These are phyloP conservation scores for Mikania micrantha DNA, from an alignment of 129 eudicot species.

Conservation along the genomic window DNA sequence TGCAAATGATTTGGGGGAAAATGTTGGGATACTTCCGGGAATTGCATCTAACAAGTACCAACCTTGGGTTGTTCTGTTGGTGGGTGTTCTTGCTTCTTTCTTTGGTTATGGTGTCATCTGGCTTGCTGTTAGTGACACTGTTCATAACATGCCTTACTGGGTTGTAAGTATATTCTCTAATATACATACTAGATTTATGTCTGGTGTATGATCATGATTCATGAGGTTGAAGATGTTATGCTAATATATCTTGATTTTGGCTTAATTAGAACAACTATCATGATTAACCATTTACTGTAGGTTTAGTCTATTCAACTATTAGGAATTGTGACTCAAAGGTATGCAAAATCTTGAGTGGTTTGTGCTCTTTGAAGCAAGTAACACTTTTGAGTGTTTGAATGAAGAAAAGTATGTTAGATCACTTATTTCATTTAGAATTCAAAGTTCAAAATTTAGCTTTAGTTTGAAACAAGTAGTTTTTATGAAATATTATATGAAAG, in stretches of 20 bases:
- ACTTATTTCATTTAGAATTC: not conserved
- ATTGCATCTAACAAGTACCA: constrained; percentile 82
- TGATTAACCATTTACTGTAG: not conserved
- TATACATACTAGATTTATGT: not conserved
- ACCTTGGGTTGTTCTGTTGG: constrained; percentile 72
- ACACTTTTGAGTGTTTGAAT: not conserved
- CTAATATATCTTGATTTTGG: not conserved
- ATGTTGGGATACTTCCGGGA: constrained; percentile 80
- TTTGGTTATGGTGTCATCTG: constrained; percentile 85
- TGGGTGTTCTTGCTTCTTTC: constrained; percentile 60
- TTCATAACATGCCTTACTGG: constrained; percentile 78
- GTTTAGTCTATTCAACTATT: not conserved
- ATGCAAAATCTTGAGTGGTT: not conserved
- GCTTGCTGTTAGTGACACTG: constrained; percentile 89
- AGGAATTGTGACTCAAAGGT: not conserved
- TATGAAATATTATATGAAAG: too few species aligned
- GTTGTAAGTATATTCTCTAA: constrained; percentile 46
- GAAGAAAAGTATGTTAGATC: not conserved
- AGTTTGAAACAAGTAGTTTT: not conserved
- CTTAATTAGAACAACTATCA: not conserved
- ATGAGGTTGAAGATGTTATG: not conserved
- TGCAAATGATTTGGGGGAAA: constrained; percentile 90
- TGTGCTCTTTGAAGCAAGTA: not conserved
- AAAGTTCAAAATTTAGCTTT: not conserved
- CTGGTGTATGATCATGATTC: not conserved